Base-by-base conservation (phyloP, 495 filamentous ascomycete genomes). In the Aspergillus heteromorphus region DNA sequence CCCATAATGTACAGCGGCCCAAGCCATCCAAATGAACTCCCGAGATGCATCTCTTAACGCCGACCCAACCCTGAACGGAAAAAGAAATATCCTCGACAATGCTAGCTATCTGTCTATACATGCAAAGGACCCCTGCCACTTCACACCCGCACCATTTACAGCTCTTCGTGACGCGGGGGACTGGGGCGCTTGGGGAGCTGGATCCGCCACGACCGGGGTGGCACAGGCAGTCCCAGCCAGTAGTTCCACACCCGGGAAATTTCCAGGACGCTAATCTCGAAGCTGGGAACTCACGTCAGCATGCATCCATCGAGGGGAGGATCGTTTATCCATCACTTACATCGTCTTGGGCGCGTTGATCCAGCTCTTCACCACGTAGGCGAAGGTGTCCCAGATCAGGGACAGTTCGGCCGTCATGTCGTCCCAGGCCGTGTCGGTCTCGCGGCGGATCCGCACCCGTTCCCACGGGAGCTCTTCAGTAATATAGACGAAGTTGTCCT, bases 191-290 rank as follows among this genome's bases (percentile, higher is more conserved):
- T 36, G 18, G 48, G 84, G 80, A 29, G 73, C 57, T 57, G 65
- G 29, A 91, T 67, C 49, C 74, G 71, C 88, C 89, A 95, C 10
- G 69, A 73, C 57, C 89, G 76, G 5, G 86, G 85, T 42, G 72
- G 72, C 16, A 92, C 82, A 7, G 89, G 87, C 51, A 89, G 65
- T 23, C 91, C 91, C n/a, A 95, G 71, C 73, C 84, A 96, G 63
- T 75, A 88, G 45, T 86, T 78, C 82, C 84, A 92, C 16, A 87
- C 56, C 38, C 91, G 79, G 42, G 65, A 65, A 4, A 79, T 40
- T 65, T 95, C 90, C 0, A 77, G 61, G 2, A 81, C 55, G 9
- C 75, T 21, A 47, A 96, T 86, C 23, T 80, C 66, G 56, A 73
- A 82, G 10, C 87, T 92, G 50, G 8, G 23, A 6, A 23, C 14